Evolutionary conservation across 176 grass and related monocot genomes (phyloP).

Genomic region (Carex pumila): DNA sequence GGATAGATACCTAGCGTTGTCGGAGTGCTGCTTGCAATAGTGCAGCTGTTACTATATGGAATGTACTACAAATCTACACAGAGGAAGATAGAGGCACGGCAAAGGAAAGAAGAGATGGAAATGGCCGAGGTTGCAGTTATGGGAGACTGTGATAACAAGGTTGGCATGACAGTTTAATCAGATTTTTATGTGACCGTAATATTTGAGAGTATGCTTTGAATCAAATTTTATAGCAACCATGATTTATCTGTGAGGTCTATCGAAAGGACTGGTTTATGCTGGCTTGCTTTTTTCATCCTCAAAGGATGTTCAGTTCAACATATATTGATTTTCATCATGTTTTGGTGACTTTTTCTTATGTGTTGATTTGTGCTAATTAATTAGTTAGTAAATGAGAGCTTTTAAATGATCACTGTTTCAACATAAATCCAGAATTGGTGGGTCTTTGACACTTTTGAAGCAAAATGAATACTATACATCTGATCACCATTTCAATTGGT

Average conservation of each 20-base stretch:
- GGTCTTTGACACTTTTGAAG: neutral
- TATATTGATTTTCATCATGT: neutral
- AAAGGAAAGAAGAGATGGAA: constrained; percentile 47
- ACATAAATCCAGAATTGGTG: neutral
- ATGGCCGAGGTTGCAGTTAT: constrained; percentile 49
- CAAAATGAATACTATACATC: neutral
- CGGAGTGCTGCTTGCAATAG: constrained; percentile 51
- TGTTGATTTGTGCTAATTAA: neutral
- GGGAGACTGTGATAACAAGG: constrained; percentile 20
- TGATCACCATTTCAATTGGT: neutral
- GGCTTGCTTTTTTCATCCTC: neutral
- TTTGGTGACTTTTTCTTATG: neutral
- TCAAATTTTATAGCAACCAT: neutral
- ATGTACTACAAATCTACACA: constrained; percentile 86
- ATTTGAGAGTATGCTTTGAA: neutral
- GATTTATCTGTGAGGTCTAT: neutral
- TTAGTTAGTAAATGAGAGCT: neutral
- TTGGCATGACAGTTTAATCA: neutral
- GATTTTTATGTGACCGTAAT: neutral
- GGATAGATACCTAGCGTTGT: constrained; percentile 60
- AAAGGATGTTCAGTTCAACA: no score
- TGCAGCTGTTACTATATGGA: constrained; percentile 65
- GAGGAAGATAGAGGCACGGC: constrained; percentile 49
- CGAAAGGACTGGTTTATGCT: neutral
- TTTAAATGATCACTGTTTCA: neutral